phyloP scores from a whole-genome alignment of 768 basidiomycete genomes.

The Zangia roseola region DNA sequence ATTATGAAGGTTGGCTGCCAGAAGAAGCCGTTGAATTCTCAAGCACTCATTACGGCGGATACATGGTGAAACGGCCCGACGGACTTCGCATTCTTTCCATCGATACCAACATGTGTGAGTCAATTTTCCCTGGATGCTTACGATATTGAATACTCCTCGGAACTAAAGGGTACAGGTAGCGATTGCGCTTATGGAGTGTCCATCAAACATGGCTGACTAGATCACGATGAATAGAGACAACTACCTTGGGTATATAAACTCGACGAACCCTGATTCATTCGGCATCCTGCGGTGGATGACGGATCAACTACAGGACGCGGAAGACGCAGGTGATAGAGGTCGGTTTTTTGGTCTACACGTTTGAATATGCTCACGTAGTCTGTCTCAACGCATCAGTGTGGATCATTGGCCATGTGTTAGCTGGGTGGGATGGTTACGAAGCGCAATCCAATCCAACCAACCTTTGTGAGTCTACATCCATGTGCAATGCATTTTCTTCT shows the following conservation, averaged over 20 bases:
- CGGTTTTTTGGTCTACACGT: not conserved
- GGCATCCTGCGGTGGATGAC: constrained; percentile 50
- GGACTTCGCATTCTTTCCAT: constrained; percentile 49
- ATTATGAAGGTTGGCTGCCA: constrained; percentile 44
- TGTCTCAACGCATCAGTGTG: constrained; percentile 32
- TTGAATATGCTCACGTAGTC: not conserved
- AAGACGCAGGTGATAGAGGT: constrained; percentile 45
- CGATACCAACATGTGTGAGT: constrained; percentile 47
- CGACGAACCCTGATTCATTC: constrained; percentile 39
- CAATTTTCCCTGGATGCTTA: constrained; percentile 18
- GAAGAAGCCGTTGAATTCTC: constrained; percentile 35
- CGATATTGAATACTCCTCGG: not conserved
- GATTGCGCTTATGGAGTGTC: not conserved
- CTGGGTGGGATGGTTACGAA: constrained; percentile 48
- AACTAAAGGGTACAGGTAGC: constrained; percentile 1
- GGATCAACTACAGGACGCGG: constrained; percentile 47
- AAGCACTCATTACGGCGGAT: constrained; percentile 44
- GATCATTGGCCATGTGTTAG: constrained; percentile 48
- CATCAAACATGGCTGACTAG: not conserved
- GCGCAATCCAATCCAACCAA: constrained; percentile 41
- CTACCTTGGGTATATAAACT: constrained; percentile 47
- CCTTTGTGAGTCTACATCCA: constrained; percentile 34
- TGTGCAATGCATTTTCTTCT: too few species aligned
- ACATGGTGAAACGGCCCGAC: constrained; percentile 41
- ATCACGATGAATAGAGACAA: constrained; percentile 30